phyloP scores from a whole-genome alignment of 108 stramenopile genomes.

The Nitzschia palea region DNA sequence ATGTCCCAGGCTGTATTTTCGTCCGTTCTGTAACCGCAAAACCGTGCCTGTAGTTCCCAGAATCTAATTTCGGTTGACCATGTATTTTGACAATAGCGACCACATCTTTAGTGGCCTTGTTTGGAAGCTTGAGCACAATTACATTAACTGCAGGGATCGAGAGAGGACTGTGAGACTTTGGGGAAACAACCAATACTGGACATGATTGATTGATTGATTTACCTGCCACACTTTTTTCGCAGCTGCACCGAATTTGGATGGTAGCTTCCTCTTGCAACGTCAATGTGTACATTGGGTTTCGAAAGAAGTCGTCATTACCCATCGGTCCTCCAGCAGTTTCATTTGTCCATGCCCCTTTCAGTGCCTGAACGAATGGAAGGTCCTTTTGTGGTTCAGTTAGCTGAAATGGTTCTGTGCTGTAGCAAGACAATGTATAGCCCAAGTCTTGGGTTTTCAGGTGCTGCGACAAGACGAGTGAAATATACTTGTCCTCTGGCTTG shows the following conservation, averaged over 20 bases:
- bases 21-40: constrained; percentile 50
- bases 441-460: constrained; percentile 67
- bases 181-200: no score
- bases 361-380: constrained; percentile 17
- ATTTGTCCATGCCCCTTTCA: constrained; percentile 30
- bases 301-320: constrained; percentile 40
- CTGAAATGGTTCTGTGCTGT: constrained; percentile 64
- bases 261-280: constrained; percentile 25
- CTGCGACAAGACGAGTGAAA: constrained; percentile 76
- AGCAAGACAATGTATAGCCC: constrained; percentile 70
- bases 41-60: constrained; percentile 67
- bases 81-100: constrained; percentile 3
- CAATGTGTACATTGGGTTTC: constrained; percentile 62
- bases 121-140: constrained; percentile 40
- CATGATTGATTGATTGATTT: background rate
- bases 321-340: constrained; percentile 58
- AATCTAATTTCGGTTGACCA: constrained; percentile 50
- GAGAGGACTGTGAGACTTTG: no score
- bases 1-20: constrained; percentile 46
- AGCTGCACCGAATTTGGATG: constrained; percentile 56
- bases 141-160: constrained; percentile 49
- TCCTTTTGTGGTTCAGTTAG: constrained; percentile 44
- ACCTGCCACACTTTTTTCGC: constrained; percentile 46
- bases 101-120: constrained; percentile 5
- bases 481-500: constrained; percentile 44